These are phyloP conservation scores for Nicotiana benthamiana DNA, from an alignment of 257 asterid genomes.

Conservation along the genomic window DNA sequence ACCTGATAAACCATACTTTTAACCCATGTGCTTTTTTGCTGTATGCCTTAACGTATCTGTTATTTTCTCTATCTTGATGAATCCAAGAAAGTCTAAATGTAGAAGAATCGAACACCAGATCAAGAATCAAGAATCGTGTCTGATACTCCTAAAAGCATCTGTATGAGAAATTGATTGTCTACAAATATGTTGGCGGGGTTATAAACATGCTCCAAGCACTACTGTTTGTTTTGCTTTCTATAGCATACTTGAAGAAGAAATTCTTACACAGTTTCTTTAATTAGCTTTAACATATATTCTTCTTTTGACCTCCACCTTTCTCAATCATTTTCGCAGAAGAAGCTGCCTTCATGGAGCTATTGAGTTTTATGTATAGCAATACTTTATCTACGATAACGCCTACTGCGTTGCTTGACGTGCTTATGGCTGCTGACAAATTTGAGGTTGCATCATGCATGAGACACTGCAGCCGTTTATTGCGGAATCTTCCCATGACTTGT, in stretches of 20 bases:
- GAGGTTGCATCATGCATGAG: constrained; percentile 18
- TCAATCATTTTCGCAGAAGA: neutral
- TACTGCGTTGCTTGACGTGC: constrained; percentile 9
- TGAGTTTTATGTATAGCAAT: constrained; percentile 9
- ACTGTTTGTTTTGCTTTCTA: neutral
- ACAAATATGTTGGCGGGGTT: neutral
- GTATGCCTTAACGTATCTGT: neutral
- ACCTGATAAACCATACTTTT: neutral
- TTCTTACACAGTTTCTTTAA: neutral
- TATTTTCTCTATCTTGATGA: neutral
- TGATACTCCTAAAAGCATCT: neutral
- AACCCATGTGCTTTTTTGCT: neutral
- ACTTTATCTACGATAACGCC: constrained; percentile 5
- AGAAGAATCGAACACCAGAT: neutral
- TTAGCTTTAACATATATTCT: neutral
- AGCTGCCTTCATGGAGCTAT: constrained; percentile 6
- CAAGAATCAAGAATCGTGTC: neutral
- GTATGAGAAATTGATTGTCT: neutral
- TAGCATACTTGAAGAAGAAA: neutral
- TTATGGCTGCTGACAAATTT: constrained; percentile 13
- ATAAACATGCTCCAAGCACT: neutral
- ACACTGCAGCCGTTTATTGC: constrained; percentile 10
- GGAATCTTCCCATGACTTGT: constrained; percentile 14
- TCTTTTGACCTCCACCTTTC: neutral
- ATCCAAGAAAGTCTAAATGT: neutral